A percentile compares a stretch with the other conserved stretches of the same genome.
These are phyloP conservation scores for Daldinia eschscholtzii DNA, from an alignment of 2,329 filamentous ascomycete genomes.

Conservation along the genomic window DNA sequence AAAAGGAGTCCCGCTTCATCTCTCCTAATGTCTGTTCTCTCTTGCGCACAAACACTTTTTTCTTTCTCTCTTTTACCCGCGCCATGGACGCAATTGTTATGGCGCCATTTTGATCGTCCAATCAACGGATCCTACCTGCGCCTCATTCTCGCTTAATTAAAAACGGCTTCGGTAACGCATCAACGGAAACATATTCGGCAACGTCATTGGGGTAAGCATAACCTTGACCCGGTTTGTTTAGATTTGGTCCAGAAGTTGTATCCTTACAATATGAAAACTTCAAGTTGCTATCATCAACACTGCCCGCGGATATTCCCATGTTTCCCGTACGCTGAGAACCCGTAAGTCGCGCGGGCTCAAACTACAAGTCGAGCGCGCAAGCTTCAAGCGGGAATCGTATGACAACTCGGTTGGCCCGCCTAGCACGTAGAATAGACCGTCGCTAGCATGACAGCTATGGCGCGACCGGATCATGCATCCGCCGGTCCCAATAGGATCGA, in stretches of 20 bases:
- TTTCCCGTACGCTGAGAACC: too few species aligned
- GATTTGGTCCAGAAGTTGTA: background rate
- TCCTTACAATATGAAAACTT: background rate
- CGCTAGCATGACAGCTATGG: constrained; percentile 16
- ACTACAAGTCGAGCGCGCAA: constrained; percentile 4
- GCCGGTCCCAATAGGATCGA: constrained; percentile 23
- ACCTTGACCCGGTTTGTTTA: background rate
- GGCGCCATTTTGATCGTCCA: constrained; percentile 9
- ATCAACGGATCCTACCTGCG: background rate
- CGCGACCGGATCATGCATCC: constrained; percentile 25
- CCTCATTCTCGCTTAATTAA: constrained; percentile 19
- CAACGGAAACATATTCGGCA: constrained; percentile 12
- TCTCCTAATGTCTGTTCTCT: constrained; percentile 5
- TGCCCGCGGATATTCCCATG: background rate
- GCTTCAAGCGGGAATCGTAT: constrained; percentile 19
- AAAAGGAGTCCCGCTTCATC: background rate
- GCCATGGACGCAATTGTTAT: constrained; percentile 7
- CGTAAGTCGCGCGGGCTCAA: background rate
- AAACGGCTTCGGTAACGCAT: constrained; percentile 7
- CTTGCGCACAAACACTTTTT: constrained; percentile 3
- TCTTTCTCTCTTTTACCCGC: constrained; percentile 2
- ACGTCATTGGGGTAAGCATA: constrained; percentile 11
- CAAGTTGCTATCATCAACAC: background rate
- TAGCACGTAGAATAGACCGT: constrained; percentile 19
- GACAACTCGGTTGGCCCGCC: constrained; percentile 13